These are phyloP conservation scores for Chytriomyces sp. DNA, from an alignment of 192 early-diverging fungal species.

Conservation along the genomic window DNA sequence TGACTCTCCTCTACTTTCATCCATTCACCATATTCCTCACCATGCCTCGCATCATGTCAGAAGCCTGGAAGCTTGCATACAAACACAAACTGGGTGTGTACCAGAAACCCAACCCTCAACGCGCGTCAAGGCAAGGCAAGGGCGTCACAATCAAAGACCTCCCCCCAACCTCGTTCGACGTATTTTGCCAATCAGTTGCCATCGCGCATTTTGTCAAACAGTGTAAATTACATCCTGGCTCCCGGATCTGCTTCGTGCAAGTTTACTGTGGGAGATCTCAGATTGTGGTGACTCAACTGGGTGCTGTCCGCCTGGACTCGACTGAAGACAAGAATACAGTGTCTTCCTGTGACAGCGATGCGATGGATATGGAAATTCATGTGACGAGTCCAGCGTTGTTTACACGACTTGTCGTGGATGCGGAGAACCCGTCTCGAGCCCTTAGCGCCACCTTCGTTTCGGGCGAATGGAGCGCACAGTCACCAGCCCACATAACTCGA, in stretches of 20 bases:
- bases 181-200: not conserved
- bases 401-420: slow-evolving; percentile 18
- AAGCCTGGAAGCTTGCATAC: slow-evolving; percentile 54
- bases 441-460: slow-evolving; percentile 26
- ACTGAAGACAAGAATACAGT: not conserved
- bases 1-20: slow-evolving; percentile 37
- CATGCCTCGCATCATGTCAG: slow-evolving; percentile 56
- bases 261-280: not conserved
- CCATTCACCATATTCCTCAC: slow-evolving; percentile 56
- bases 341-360: not conserved
- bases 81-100: slow-evolving; percentile 47
- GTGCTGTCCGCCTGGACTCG: not conserved
- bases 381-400: slow-evolving; percentile 17
- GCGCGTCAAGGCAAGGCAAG: not conserved
- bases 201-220: not conserved
- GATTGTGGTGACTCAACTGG: not conserved
- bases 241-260: not conserved
- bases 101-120: slow-evolving; percentile 47
- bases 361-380: slow-evolving; percentile 1
- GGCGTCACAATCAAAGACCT: slow-evolving; percentile 16
- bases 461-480: slow-evolving; percentile 29
- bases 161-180: slow-evolving; percentile 8
- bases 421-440: slow-evolving; percentile 14
- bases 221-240: slow-evolving; percentile 5
- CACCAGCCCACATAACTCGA: not conserved